Base-by-base conservation (phyloP, 495 filamentous ascomycete genomes). In the Trichoderma parareesei region DNA sequence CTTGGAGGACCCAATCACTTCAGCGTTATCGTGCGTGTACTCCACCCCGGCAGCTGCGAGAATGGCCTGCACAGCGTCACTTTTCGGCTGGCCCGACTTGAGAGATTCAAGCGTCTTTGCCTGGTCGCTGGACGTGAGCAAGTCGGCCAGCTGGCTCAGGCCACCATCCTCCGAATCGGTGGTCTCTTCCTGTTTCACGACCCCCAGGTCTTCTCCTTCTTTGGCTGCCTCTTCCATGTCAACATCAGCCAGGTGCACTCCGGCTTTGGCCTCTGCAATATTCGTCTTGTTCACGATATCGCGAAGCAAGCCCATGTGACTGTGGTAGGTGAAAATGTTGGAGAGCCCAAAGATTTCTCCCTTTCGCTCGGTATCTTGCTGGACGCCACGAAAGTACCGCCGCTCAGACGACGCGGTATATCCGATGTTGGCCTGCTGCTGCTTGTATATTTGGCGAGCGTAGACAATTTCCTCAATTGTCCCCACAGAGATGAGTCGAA, bases 231-330 rank as follows among this genome's bases (percentile, higher is more conserved):
- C 78, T 37, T 88, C 82, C 18, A 90, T 75, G 44, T 96, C 85
- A 44, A 96, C 76, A 38, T 88, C 90, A 62, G 87, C 79, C 55
- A 97, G 85, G 40, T 85, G 81, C 10, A 98, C 90, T 2, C 92
- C 95, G 2, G 88, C 91, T 69, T 87, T 89, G 60, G 89, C 90
- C 77, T 98, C 94, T 5, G 94, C 94, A 53, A 98, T 85, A 72
- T 98, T 98, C 62, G 94, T 98, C 72, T 97, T 96, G 76, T 98
- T 97, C 66, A 98, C 89, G 67, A 98, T 97, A 55, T 97, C 90
- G 33, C 90, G 82, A 10, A 98, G 81, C 13, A 97, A 83, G 37
- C 91, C 81, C 62, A 90, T 88, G 65, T 96, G 86, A 59, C 84
- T 85, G 66, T 92, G 85, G 64, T 90, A 97, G 0, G 84, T 81